Evolutionary conservation across 2,329 filamentous ascomycete species (phyloP).

Genomic region (Aspergillus vadensis): DNA sequence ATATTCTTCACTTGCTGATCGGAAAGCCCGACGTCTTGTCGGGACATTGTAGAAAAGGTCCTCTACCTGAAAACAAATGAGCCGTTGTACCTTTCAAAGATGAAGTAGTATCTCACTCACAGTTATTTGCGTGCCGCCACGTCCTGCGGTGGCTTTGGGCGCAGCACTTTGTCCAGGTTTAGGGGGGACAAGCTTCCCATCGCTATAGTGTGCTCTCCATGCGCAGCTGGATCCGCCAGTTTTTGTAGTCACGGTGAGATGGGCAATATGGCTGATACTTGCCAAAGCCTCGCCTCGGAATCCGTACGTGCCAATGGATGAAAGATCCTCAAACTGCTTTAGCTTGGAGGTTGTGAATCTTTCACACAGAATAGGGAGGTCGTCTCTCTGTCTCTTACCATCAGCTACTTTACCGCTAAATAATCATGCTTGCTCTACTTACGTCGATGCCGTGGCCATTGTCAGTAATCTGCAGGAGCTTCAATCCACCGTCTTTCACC

Average conservation of each 20-base stretch:
- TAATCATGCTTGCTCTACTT: slow-evolving; percentile 32
- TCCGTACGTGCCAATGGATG: slow-evolving; percentile 91
- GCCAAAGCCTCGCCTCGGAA: slow-evolving; percentile 95
- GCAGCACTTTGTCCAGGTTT: slow-evolving; percentile 87
- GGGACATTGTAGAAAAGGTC: slow-evolving; percentile 97
- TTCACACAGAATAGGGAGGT: slow-evolving; percentile 88
- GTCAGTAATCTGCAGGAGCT: slow-evolving; percentile 93
- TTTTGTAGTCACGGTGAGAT: slow-evolving; percentile 91
- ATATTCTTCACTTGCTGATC: slow-evolving; percentile 90
- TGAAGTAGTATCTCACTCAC: slow-evolving; percentile 44
- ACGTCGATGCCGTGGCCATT: slow-evolving; percentile 96
- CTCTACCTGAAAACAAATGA: slow-evolving; percentile 61
- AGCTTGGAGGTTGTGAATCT: slow-evolving; percentile 97
- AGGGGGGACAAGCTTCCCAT: slow-evolving; percentile 75
- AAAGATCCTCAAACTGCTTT: slow-evolving; percentile 87
- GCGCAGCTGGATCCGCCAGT: slow-evolving; percentile 85
- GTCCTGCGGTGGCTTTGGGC: slow-evolving; percentile 83
- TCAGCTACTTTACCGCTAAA: slow-evolving; percentile 10
- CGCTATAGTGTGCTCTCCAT: slow-evolving; percentile 85
- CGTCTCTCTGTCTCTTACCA: slow-evolving; percentile 68
- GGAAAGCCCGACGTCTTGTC: slow-evolving; percentile 82
- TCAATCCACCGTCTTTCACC: slow-evolving; percentile 92
- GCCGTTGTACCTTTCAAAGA: neutral
- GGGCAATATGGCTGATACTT: slow-evolving; percentile 97
- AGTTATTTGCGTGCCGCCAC: slow-evolving; percentile 89